A percentile compares a stretch with the other conserved stretches of the same genome.
These are phyloP conservation scores for Globisporangium echinulatum DNA, from an alignment of 352 stramenopile species.

Conservation along the genomic window DNA sequence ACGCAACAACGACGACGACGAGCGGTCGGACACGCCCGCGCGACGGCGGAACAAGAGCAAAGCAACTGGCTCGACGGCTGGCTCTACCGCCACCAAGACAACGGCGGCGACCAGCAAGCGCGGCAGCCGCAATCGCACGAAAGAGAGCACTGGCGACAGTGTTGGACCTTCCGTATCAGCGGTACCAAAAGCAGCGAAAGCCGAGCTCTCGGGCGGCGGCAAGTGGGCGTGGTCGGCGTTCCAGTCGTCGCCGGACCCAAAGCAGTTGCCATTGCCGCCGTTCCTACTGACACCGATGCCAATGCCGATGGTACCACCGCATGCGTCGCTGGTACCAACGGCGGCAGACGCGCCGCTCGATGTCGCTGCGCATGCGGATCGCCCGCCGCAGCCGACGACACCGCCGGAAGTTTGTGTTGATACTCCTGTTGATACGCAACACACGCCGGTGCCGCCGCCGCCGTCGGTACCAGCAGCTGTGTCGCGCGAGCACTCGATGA, in stretches of 20 bases:
- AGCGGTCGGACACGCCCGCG: conserved; percentile 32
- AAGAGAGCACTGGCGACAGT: conserved; percentile 21
- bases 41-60: conserved; percentile 22
- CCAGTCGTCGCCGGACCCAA: conserved; percentile 71
- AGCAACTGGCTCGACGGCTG: background rate
- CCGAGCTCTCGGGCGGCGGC: conserved; percentile 42
- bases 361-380: conserved; percentile 3
- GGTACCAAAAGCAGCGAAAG: conserved; percentile 18
- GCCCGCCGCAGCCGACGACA: conserved; percentile 29
- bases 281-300: conserved; percentile 38
- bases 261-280: conserved; percentile 64
- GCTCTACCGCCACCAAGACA: background rate
- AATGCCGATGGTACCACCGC: background rate
- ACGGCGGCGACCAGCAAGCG: conserved; percentile 17
- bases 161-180: background rate
- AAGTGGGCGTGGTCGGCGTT: conserved; percentile 85
- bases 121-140: conserved; percentile 35
- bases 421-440: background rate
- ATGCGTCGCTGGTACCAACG: conserved; percentile 4
- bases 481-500: conserved; percentile 72
- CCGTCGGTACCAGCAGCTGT: conserved; percentile 7
- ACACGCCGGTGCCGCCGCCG: background rate
- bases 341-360: conserved; percentile 11
- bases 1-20: conserved; percentile 24
- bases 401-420: conserved; percentile 9